Evolutionary conservation across 2,329 filamentous ascomycete genomes (phyloP), one percentile per base, ranked within the genome.

Genomic region (Ophiosphaerella narmari): DNA sequence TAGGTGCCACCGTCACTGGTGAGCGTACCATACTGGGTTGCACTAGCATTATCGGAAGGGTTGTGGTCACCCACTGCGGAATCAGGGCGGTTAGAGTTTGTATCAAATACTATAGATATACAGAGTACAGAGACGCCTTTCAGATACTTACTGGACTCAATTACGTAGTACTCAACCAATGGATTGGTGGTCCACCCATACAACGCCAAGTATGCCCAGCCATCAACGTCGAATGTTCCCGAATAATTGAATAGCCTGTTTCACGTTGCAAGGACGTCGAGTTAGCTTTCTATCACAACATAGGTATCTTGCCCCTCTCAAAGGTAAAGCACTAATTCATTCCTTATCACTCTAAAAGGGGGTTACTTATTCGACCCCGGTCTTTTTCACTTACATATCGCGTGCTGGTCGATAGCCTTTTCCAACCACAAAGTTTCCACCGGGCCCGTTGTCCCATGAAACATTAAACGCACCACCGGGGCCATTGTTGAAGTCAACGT

Each of bases 381-480:
- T 9, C 13, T 14, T 7, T 14, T 7, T 14, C 7, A 37, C 48
- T 42, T 32, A 50, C 48, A 50, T 50, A 41, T 50, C 41, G 5
- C 42, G 26, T 4, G 18, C 48, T 35, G 48, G 48, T 18, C 48
- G 48, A 24, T 50, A 50, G 29, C 48, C 48, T 21, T 45, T 50
- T 32, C 48, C 48, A 2, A 50, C 48, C 5, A 50, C 48, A 24
- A 50, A 50, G 18, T 50, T 50, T 29, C 48, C 48, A 21, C 48
- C 48, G 21, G 37, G 37, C 2, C 37, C 33, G 14, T 50, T 50
- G 37, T 50, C 26, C 48, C 48, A 50, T 12, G 41, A 32, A 14
- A 41, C 36, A 36, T 35, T 37, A 33, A 50, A 50, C 8, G 23
- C 7, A 11, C 48, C 48, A 21, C 24, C 32, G 7, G 26, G 21